phyloP scores from a whole-genome alignment of 2,329 filamentous ascomycete genomes.

The Cladorrhinum sp. region DNA sequence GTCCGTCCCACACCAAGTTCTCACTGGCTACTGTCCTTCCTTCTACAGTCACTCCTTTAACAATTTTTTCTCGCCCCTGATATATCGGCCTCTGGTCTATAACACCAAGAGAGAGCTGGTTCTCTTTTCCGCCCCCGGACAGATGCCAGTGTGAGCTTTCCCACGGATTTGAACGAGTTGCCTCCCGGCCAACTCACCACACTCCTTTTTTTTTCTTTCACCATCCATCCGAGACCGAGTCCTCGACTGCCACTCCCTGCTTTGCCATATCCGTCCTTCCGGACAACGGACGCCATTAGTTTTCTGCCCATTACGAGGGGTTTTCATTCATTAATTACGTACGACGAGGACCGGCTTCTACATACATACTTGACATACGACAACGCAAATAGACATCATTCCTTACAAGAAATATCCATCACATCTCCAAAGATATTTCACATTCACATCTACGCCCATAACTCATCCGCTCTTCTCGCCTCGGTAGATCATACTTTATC shows the following conservation, averaged over 20 bases:
- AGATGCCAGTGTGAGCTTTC: slow-evolving; percentile 37
- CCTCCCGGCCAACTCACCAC: slow-evolving; percentile 34
- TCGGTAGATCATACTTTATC: slow-evolving; percentile 33
- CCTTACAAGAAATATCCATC: background rate
- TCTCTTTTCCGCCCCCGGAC: slow-evolving; percentile 47
- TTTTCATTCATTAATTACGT: slow-evolving; percentile 14
- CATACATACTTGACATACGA: background rate
- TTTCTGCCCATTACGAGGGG: slow-evolving; percentile 38
- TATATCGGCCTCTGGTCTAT: slow-evolving; percentile 42
- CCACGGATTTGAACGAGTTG: slow-evolving; percentile 42
- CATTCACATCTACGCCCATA: slow-evolving; percentile 7
- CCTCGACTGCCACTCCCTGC: slow-evolving; percentile 24
- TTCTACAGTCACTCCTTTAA: slow-evolving; percentile 53
- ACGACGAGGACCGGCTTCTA: slow-evolving; percentile 3
- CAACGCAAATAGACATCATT: background rate
- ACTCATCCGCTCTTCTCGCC: slow-evolving; percentile 22
- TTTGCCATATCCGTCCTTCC: slow-evolving; percentile 14
- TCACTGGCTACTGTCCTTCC: slow-evolving; percentile 34
- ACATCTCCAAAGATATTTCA: slow-evolving; percentile 18
- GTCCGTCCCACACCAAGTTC: slow-evolving; percentile 40
- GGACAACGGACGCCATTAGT: slow-evolving; percentile 19
- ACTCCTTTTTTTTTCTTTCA: slow-evolving; percentile 32
- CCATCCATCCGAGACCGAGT: slow-evolving; percentile 16
- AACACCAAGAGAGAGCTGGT: slow-evolving; percentile 56
- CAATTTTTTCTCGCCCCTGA: slow-evolving; percentile 41